Conservation (phyloP, 2,329 filamentous ascomycete genomes). For the Blastomyces gilchristii region DNA sequence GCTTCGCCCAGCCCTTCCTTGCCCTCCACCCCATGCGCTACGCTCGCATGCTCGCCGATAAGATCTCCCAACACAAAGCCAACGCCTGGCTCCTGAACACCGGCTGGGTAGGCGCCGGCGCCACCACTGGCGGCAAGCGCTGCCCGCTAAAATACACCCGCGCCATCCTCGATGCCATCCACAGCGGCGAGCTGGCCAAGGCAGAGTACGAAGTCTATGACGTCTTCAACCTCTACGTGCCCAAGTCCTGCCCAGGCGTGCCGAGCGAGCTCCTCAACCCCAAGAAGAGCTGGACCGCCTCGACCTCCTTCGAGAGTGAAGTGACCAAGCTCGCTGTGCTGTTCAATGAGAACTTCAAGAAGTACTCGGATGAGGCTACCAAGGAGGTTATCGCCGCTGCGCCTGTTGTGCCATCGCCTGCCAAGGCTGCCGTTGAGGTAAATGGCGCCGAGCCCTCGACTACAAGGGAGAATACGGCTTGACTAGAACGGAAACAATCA, state of each 20-base stretch:
- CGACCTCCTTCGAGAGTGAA: slow-evolving; percentile 71
- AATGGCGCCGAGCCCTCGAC: slow-evolving; percentile 5
- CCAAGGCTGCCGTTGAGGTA: slow-evolving; percentile 6
- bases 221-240: slow-evolving; percentile 93
- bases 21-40: slow-evolving; percentile 99
- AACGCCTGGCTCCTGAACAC: slow-evolving; percentile 99
- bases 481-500: slow-evolving; percentile 10
- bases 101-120: slow-evolving; percentile 89
- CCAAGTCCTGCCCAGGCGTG: slow-evolving; percentile 79
- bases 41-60: slow-evolving; percentile 94
- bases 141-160: slow-evolving; percentile 98
- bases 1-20: slow-evolving; percentile 98
- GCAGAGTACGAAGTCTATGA: slow-evolving; percentile 91
- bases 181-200: slow-evolving; percentile 89
- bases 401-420: slow-evolving; percentile 22
- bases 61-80: slow-evolving; percentile 89
- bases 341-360: slow-evolving; percentile 96
- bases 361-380: slow-evolving; percentile 79
- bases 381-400: slow-evolving; percentile 58
- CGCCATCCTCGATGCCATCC: slow-evolving; percentile 95
- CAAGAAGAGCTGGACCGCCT: slow-evolving; percentile 79
- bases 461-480: slow-evolving; percentile 6
- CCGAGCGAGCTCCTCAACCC: slow-evolving; percentile 92
- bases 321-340: slow-evolving; percentile 81
- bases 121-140: slow-evolving; percentile 83